Percentiles rank a stretch among this genome's conserved stretches.
phyloP scores from a whole-genome alignment of 83 land plant species.

The Diphasiastrum complanatum region DNA sequence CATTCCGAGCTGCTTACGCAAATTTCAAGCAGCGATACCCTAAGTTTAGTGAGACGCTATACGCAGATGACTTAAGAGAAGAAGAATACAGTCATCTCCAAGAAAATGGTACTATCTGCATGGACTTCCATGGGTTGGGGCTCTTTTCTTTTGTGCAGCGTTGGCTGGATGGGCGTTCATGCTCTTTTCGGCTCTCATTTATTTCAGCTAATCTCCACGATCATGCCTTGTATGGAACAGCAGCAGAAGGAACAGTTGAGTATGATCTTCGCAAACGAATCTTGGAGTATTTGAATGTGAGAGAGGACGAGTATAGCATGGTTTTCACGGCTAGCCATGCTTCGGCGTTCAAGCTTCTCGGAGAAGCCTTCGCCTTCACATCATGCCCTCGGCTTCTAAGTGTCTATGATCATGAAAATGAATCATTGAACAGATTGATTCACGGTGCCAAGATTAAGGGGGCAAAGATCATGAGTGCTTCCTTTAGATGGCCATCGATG shows the following conservation, averaged over 20 bases:
- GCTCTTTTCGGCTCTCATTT: slow-evolving; percentile 68
- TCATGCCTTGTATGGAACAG: slow-evolving; percentile 85
- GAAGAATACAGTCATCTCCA: slow-evolving; percentile 68
- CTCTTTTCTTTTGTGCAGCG: slow-evolving; percentile 74
- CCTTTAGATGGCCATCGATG: slow-evolving; percentile 78
- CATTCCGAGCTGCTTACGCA: slow-evolving; percentile 44
- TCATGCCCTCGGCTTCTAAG: slow-evolving; percentile 62
- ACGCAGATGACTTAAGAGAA: slow-evolving; percentile 57
- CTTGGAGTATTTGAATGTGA: slow-evolving; percentile 80
- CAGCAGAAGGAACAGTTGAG: slow-evolving; percentile 75
- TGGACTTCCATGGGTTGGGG: slow-evolving; percentile 95
- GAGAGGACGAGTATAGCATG: slow-evolving; percentile 77
- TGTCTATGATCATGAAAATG: slow-evolving; percentile 92
- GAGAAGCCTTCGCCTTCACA: slow-evolving; percentile 79
- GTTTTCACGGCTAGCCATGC: slow-evolving; percentile 92
- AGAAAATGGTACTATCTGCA: slow-evolving; percentile 51
- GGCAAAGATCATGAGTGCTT: slow-evolving; percentile 64
- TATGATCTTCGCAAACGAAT: slow-evolving; percentile 62
- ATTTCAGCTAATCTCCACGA: slow-evolving; percentile 86
- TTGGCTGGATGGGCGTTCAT: slow-evolving; percentile 51
- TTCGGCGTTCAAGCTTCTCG: slow-evolving; percentile 74
- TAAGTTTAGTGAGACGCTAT: slow-evolving; percentile 52
- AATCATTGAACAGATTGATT: slow-evolving; percentile 78
- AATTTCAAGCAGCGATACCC: slow-evolving; percentile 75
- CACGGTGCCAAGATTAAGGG: slow-evolving; percentile 76